These are phyloP conservation scores for Alternaria sp. DNA, from an alignment of 2,329 filamentous ascomycete species.

Conservation along the genomic window DNA sequence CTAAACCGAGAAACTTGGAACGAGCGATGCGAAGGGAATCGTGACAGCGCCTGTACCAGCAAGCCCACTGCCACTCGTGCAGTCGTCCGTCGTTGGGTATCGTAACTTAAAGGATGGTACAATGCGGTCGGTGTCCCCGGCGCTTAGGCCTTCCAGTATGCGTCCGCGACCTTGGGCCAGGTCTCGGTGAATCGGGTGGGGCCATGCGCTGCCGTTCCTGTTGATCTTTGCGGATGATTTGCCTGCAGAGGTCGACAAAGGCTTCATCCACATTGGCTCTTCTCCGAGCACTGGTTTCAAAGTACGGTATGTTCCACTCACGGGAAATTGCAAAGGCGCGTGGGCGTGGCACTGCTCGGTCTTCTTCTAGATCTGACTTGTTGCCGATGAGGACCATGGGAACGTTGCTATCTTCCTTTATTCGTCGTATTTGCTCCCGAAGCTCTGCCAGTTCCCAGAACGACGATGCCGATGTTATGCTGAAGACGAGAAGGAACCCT, in stretches of 20 bases:
- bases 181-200: slow-evolving; percentile 23
- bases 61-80: slow-evolving; percentile 24
- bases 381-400: slow-evolving; percentile 92
- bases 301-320: slow-evolving; percentile 87
- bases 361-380: slow-evolving; percentile 88
- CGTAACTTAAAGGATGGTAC: slow-evolving; percentile 36
- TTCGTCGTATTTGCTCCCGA: slow-evolving; percentile 87
- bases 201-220: slow-evolving; percentile 35
- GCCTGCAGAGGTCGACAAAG: slow-evolving; percentile 82
- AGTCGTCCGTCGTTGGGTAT: slow-evolving; percentile 28
- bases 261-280: slow-evolving; percentile 89
- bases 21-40: slow-evolving; percentile 8
- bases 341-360: slow-evolving; percentile 77
- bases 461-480: slow-evolving; percentile 85
- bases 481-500: slow-evolving; percentile 90
- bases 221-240: slow-evolving; percentile 79
- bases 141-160: slow-evolving; percentile 12
- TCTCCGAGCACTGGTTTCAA: slow-evolving; percentile 84
- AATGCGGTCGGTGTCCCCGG: slow-evolving; percentile 31
- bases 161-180: slow-evolving; percentile 15
- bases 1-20: slow-evolving; percentile 10
- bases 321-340: slow-evolving; percentile 86
- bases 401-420: slow-evolving; percentile 85
- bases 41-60: slow-evolving; percentile 31
- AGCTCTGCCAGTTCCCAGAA: slow-evolving; percentile 80